These are phyloP conservation scores for Nicotiana benthamiana DNA, from an alignment of 257 asterid genomes.

Conservation along the genomic window DNA sequence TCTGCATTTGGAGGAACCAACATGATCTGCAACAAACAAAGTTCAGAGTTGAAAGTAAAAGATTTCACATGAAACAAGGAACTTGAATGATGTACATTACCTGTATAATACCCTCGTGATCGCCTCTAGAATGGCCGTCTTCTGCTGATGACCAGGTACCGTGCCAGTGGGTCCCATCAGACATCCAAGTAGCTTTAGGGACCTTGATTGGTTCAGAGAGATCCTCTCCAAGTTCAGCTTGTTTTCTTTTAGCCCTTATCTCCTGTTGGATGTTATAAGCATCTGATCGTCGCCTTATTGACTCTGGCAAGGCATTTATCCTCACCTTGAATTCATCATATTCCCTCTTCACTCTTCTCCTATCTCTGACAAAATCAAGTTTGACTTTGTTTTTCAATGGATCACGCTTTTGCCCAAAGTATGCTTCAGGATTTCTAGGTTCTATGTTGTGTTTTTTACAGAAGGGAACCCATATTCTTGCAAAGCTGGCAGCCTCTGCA, in stretches of 20 bases:
- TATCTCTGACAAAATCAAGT: conserved; percentile 67
- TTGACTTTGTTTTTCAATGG: conserved; percentile 72
- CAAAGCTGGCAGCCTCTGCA: conserved; percentile 91
- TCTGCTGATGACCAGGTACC: conserved; percentile 72
- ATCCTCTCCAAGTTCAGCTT: conserved; percentile 51
- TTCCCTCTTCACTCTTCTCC: conserved; percentile 81
- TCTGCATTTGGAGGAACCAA: conserved; percentile 75
- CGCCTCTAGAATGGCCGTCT: conserved; percentile 72
- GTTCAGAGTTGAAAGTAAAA: not conserved
- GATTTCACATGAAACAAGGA: not conserved
- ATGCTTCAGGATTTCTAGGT: conserved; percentile 85
- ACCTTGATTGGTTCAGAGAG: conserved; percentile 43
- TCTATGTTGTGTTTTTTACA: conserved; percentile 73
- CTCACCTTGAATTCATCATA: conserved; percentile 84
- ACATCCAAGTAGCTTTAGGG: conserved; percentile 91
- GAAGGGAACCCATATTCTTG: conserved; percentile 79
- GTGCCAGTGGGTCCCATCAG: conserved; percentile 89
- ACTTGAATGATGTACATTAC: conserved; percentile 15
- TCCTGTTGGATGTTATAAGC: conserved; percentile 83
- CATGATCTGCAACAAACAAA: conserved; percentile 58
- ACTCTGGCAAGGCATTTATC: conserved; percentile 73
- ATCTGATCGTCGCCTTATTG: conserved; percentile 78
- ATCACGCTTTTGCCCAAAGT: conserved; percentile 63
- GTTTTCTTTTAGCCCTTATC: conserved; percentile 60
- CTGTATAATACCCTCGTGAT: conserved; percentile 93